Percentiles rank a stretch among this genome's conserved stretches.
These are phyloP conservation scores for Phaeosphaeriaceae sp. DNA, from an alignment of 2,329 filamentous ascomycete species.

Conservation along the genomic window DNA sequence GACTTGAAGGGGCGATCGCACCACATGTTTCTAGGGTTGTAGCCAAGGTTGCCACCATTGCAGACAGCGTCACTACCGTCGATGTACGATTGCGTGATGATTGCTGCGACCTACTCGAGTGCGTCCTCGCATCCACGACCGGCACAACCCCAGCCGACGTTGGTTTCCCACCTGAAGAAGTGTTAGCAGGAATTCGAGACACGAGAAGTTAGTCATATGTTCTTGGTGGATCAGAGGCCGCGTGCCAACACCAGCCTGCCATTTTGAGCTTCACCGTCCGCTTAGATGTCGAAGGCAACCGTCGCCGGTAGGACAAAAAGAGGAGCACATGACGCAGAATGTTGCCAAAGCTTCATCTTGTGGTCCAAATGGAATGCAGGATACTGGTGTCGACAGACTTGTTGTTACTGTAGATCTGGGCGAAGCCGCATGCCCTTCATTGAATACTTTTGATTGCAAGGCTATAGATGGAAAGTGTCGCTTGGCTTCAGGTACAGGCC, in stretches of 20 bases:
- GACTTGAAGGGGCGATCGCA: neutral
- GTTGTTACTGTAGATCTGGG: no score
- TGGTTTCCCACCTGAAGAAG: neutral
- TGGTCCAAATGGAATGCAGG: neutral
- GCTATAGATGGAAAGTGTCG: no score
- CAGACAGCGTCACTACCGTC: neutral
- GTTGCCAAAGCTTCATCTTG: neutral
- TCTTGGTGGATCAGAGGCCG: neutral
- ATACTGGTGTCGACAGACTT: neutral
- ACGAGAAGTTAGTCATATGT: neutral
- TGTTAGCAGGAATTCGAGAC: neutral
- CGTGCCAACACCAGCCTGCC: neutral
- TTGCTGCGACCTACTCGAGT: neutral
- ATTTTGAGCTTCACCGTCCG: neutral
- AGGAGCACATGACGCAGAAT: neutral
- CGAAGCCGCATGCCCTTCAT: no score
- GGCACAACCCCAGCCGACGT: neutral
- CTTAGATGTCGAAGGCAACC: neutral
- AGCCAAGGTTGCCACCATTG: neutral
- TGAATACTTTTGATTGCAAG: no score
- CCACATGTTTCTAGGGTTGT: neutral
- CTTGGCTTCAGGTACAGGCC: no score
- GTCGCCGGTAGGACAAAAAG: neutral
- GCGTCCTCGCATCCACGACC: neutral
- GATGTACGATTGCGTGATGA: neutral